These are phyloP conservation scores for Allium fistulosum DNA, from an alignment of 106 monocot genomes.

Conservation along the genomic window DNA sequence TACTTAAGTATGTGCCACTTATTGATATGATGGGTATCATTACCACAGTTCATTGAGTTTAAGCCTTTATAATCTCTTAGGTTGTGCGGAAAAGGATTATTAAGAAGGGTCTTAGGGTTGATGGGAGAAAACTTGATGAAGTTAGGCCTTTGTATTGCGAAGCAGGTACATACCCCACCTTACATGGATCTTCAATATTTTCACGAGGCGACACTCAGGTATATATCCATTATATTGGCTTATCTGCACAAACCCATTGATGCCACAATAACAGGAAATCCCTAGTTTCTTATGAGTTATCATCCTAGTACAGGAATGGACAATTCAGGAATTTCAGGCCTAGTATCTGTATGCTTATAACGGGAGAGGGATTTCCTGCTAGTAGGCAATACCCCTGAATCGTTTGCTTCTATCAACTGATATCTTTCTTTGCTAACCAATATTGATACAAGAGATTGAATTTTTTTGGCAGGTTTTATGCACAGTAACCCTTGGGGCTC, in stretches of 20 bases:
- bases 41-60: neutral
- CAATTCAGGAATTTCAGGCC: too few species aligned
- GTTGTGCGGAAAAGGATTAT: constrained; percentile 84
- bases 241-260: too few species aligned
- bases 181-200: constrained; percentile 96
- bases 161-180: constrained; percentile 57
- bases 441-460: too few species aligned
- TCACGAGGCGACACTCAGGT: constrained; percentile 95
- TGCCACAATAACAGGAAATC: too few species aligned
- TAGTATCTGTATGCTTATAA: too few species aligned
- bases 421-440: too few species aligned
- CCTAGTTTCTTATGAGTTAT: too few species aligned
- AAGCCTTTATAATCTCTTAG: constrained; percentile 18
- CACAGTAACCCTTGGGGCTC: constrained; percentile 94
- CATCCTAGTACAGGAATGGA: too few species aligned
- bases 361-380: too few species aligned
- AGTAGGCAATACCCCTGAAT: too few species aligned
- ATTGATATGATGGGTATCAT: neutral
- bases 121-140: constrained; percentile 88
- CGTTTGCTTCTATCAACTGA: too few species aligned
- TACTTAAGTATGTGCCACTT: neutral
- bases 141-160: constrained; percentile 90
- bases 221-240: neutral
- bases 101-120: constrained; percentile 89
- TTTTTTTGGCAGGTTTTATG: constrained; percentile 64